phyloP scores from a whole-genome alignment of 2,329 filamentous ascomycete genomes.

The Nigrospora oryzae region DNA sequence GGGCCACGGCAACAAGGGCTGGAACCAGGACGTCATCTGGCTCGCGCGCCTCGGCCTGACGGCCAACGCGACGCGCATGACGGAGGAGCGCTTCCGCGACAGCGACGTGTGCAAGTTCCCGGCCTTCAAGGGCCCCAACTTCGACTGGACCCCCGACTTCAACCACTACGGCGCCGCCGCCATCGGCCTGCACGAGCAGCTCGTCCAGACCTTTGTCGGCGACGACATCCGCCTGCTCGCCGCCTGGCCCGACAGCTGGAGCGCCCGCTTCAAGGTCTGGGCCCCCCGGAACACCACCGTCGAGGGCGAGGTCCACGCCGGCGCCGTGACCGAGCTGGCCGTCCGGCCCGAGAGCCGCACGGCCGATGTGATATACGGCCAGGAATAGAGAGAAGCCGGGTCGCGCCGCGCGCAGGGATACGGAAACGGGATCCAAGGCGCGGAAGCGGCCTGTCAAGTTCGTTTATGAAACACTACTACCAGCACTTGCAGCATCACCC shows the following conservation, averaged over 20 bases:
- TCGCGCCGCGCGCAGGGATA: no score
- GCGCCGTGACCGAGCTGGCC: background rate
- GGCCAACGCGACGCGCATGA: background rate
- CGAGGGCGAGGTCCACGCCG: background rate
- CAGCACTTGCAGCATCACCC: no score
- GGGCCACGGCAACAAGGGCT: conserved; percentile 1
- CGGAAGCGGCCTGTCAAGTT: no score
- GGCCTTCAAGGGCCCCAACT: conserved; percentile 1
- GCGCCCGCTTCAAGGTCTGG: background rate
- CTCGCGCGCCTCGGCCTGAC: conserved; percentile 1
- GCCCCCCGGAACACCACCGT: background rate
- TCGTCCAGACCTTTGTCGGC: background rate
- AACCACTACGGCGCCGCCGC: conserved; percentile 1
- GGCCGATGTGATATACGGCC: background rate
- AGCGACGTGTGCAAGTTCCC: conserved; percentile 1
- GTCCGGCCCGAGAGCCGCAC: background rate
- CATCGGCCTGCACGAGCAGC: conserved; percentile 1
- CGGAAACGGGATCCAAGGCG: no score
- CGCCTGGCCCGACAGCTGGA: background rate
- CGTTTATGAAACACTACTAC: no score
- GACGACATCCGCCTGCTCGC: background rate
- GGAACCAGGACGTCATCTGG: conserved; percentile 3
- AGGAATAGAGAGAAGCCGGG: background rate
- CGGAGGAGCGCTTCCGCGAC: conserved; percentile 1
- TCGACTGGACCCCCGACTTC: conserved; percentile 1